Percentiles rank a stretch among this genome's conserved stretches.
phyloP scores from a whole-genome alignment of 1,284 basidiomycete genomes.

The Butyriboletus pseudospeciosus region DNA sequence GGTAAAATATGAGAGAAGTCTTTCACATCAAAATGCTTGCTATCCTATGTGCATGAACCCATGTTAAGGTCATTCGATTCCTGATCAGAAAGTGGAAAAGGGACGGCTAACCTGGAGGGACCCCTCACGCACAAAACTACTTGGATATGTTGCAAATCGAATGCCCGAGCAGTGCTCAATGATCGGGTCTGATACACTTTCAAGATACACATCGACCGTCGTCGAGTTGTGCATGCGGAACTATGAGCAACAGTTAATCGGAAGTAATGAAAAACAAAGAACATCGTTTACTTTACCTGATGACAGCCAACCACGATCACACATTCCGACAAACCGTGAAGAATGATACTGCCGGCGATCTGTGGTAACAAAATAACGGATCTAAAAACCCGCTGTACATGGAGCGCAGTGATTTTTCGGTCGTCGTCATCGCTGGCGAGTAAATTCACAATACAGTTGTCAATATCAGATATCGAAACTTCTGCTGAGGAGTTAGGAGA shows the following conservation, averaged over 20 bases:
- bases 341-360: slow-evolving; percentile 64
- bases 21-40: slow-evolving; percentile 47
- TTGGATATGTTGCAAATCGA: slow-evolving; percentile 59
- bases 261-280: neutral
- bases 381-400: slow-evolving; percentile 50
- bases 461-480: slow-evolving; percentile 56
- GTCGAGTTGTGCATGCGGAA: slow-evolving; percentile 76
- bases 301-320: slow-evolving; percentile 67
- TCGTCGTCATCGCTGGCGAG: slow-evolving; percentile 26
- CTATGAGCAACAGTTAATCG: slow-evolving; percentile 36
- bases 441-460: slow-evolving; percentile 66
- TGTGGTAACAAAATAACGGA: slow-evolving; percentile 60
- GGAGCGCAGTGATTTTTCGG: slow-evolving; percentile 44
- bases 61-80: neutral
- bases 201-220: slow-evolving; percentile 57
- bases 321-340: slow-evolving; percentile 59
- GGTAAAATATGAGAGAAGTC: slow-evolving; percentile 78
- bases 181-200: slow-evolving; percentile 64
- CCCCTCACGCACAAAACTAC: slow-evolving; percentile 14
- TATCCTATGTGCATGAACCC: slow-evolving; percentile 5
- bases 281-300: slow-evolving; percentile 50
- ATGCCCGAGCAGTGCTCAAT: slow-evolving; percentile 67
- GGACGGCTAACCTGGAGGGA: slow-evolving; percentile 18
- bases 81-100: neutral
- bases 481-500: slow-evolving; percentile 33